Percentiles rank a stretch among this genome's conserved stretches.
Conservation (phyloP, 2,329 filamentous ascomycete genomes). For the Elsinoe australis region DNA sequence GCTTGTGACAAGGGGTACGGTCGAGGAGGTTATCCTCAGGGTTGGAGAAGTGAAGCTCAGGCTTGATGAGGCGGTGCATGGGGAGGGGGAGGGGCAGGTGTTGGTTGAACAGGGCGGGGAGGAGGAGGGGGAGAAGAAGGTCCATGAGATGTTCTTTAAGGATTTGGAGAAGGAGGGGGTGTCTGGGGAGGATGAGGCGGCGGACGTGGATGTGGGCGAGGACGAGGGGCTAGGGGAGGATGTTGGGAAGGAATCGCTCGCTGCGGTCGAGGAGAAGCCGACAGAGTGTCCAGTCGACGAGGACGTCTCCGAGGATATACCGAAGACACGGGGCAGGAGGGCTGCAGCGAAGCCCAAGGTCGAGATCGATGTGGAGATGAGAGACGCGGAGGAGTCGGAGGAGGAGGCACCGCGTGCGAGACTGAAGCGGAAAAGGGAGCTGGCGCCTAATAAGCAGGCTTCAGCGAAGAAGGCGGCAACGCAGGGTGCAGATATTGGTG, state of each 20-base stretch:
- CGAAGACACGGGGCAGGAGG: background rate
- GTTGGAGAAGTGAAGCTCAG: conserved; percentile 89
- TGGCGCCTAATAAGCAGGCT: background rate
- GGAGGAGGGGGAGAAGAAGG: conserved; percentile 8
- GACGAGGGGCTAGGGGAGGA: background rate
- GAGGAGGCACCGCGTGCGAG: background rate
- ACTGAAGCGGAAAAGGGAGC: conserved; percentile 1
- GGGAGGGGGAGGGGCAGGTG: background rate
- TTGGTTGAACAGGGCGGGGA: background rate
- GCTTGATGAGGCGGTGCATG: conserved; percentile 54
- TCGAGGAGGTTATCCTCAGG: conserved; percentile 89
- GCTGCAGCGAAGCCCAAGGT: background rate
- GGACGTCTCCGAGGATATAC: background rate
- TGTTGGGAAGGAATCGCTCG: background rate
- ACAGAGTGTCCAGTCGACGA: no score
- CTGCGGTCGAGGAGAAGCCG: background rate
- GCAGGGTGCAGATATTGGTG: conserved; percentile 7
- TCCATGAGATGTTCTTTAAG: background rate
- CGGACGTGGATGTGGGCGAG: background rate
- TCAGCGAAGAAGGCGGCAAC: background rate
- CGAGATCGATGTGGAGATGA: background rate
- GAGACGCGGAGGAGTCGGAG: background rate
- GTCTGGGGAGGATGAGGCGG: background rate
- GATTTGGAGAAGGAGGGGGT: conserved; percentile 1
- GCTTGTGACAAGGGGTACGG: conserved; percentile 70